These are phyloP conservation scores for Leccinellum luteum DNA, from an alignment of 768 basidiomycete species.

Conservation along the genomic window DNA sequence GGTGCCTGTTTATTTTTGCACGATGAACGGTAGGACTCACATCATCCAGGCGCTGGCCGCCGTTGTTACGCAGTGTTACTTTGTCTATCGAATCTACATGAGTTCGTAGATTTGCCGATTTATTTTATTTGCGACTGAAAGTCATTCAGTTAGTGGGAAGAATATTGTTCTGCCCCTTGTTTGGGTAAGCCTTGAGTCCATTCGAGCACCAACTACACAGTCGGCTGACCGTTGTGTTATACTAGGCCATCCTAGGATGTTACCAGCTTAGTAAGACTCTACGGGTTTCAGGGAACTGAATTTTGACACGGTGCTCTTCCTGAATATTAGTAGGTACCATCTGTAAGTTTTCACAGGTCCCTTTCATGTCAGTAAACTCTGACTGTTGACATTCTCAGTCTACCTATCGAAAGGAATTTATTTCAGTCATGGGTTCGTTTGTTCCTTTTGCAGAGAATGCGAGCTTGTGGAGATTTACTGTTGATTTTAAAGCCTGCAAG, in stretches of 20 bases:
- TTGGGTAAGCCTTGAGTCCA: constrained; percentile 1
- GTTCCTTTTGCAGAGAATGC: not conserved
- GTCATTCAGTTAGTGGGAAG: constrained; percentile 1
- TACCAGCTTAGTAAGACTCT: constrained; percentile 3
- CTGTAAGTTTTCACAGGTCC: not conserved
- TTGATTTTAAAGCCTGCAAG: not conserved
- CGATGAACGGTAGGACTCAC: not conserved
- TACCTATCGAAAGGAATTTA: constrained; percentile 1
- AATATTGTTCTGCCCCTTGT: not conserved
- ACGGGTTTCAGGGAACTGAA: too few relatives aligned
- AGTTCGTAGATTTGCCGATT: not conserved
- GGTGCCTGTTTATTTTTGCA: not conserved
- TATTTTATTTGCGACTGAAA: not conserved
- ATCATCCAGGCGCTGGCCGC: constrained; percentile 1
- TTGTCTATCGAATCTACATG: constrained; percentile 14
- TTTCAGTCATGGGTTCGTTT: constrained; percentile 2
- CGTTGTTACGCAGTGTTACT: constrained; percentile 5
- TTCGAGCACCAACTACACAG: not conserved
- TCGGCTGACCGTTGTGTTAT: not conserved
- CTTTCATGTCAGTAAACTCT: not conserved
- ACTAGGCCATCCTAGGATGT: not conserved
- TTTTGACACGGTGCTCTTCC: not conserved
- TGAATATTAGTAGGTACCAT: not conserved
- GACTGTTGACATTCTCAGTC: constrained; percentile 1
- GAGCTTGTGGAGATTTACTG: not conserved